Base-by-base conservation (phyloP, 495 filamentous ascomycete species). In the Penicillium herquei region DNA sequence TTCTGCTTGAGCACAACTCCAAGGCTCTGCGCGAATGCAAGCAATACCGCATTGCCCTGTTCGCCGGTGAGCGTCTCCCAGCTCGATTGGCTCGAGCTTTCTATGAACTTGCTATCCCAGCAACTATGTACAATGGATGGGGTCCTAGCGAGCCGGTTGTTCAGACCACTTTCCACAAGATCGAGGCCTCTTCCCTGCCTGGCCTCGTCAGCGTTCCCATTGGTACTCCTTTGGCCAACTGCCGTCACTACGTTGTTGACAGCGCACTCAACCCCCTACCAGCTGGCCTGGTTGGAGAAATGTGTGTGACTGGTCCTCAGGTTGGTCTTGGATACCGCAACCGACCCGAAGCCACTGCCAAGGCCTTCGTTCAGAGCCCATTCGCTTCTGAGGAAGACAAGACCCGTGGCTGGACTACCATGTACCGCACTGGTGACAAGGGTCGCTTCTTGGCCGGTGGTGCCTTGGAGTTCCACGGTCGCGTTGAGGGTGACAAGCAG, bases 401-500 rank as follows among this genome's bases (percentile, higher is more conserved):
- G 2, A 6, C 2, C 1, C 8, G 12, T 10, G 74, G 71, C 6
- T 72, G 66, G 71, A 63, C 49, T 0, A 17, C 12, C 7, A 56
- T 53, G 54, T 63, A 60, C 35, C 40, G 44, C 7, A 63, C 56
- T 17, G 55, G 59, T 18, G 62, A 65, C 53, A 18, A 21, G 10
- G 60, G 51, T 6, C 9, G n/a, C 11, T 30, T 65, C 14, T 34
- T 7, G 0, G 30, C n/a, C 1, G 65, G 73, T 54, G 71, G 73
- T n/a, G 16, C 59, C 0, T 33, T 76, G n/a, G 46, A 59, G 5
- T 52, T 61, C 31, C 8, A 58, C 7, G 62, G 67, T 1, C 59
- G 73, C 4, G 32, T 34, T 6, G 64, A 68, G 1, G 70, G 69
- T 43, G 71, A 73, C 50, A 71, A 65, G 2, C 73, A 77, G 52